Base-by-base conservation (phyloP, 441 rosid genomes). In the Eruca vesicaria region DNA sequence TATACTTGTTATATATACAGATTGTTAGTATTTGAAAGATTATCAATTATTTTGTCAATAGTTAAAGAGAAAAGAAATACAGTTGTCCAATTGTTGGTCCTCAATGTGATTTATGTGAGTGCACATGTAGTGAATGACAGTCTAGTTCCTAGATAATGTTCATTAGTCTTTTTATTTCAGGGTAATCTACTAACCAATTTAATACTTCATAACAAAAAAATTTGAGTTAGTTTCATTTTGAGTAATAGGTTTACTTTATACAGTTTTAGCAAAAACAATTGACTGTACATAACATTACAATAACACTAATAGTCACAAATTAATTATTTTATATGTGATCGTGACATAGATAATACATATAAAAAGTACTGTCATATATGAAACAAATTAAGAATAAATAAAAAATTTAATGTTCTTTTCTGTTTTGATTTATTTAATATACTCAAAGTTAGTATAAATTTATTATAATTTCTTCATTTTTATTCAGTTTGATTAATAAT, bases 11-110 rank as follows among this genome's bases (percentile, higher is more conserved):
- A 23, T 23, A 23, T 23, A 23, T n/a, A n/a, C n/a, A n/a, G n/a
- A n/a, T n/a, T n/a, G n/a, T n/a, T n/a, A n/a, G n/a, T n/a, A 23
- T 35, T 23, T 23, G n/a, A 35, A 63, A 36, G 36, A 52, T 26
- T 8, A 63, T 33, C 21, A 55, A 12, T 26, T 9, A 15, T 18
- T n/a, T n/a, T 53, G 64, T 43, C 41, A n/a, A 56, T 26, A 58
- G 57, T 14, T 31, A 21, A 19, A 12, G 28, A 31, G 20, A 15
- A 59, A 75, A 68, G 79, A 15, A 14, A 21, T 6, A 28, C 18
- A 29, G 9, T 2, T 68, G 79, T 68, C 74, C 64, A 5, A 19
- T 61, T 41, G 1, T 9, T 68, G 63, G 58, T 61, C 69, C 79
- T 6, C 29, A 2, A 20, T 75, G 79, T 38, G 23, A 20, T 9